Conservation (phyloP, 164 flowering plant genomes). For the Berberis vulgaris region DNA sequence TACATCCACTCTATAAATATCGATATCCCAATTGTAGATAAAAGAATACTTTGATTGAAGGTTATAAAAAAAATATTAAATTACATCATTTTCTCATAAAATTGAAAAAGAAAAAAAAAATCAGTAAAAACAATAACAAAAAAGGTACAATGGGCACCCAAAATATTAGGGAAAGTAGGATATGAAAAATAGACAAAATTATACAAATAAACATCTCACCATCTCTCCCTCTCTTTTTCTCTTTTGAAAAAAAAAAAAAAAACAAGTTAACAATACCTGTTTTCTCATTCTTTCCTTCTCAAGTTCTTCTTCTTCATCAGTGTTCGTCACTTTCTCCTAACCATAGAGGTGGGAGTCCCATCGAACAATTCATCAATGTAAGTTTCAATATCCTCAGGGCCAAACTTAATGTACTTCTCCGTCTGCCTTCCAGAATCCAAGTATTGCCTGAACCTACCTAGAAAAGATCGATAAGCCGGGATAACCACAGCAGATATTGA, state of each 20-base stretch:
- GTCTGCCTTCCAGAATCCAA: slow-evolving; percentile 53
- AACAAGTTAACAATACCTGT: neutral
- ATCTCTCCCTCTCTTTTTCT: neutral
- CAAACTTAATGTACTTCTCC: slow-evolving; percentile 77
- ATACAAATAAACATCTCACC: slow-evolving; percentile 10
- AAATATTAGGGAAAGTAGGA: neutral
- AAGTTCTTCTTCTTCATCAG: neutral
- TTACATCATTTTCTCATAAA: neutral
- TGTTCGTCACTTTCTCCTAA: slow-evolving; percentile 33
- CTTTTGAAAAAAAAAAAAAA: neutral
- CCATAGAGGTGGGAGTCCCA: slow-evolving; percentile 53
- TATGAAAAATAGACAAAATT: neutral
- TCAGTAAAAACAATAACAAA: neutral
- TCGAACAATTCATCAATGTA: slow-evolving; percentile 70
- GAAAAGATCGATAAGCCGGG: slow-evolving; percentile 83
- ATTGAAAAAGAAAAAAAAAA: no score
- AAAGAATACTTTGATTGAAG: no score
- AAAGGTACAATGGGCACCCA: slow-evolving; percentile 9
- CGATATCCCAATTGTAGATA: no score
- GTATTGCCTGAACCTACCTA: slow-evolving; percentile 63
- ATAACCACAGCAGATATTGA: slow-evolving; percentile 67
- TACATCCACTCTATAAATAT: no score
- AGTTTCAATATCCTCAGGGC: slow-evolving; percentile 80
- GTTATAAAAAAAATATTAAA: neutral
- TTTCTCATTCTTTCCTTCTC: neutral